Conservation (phyloP, 768 basidiomycete species). For the Lentinula aciculospora region DNA sequence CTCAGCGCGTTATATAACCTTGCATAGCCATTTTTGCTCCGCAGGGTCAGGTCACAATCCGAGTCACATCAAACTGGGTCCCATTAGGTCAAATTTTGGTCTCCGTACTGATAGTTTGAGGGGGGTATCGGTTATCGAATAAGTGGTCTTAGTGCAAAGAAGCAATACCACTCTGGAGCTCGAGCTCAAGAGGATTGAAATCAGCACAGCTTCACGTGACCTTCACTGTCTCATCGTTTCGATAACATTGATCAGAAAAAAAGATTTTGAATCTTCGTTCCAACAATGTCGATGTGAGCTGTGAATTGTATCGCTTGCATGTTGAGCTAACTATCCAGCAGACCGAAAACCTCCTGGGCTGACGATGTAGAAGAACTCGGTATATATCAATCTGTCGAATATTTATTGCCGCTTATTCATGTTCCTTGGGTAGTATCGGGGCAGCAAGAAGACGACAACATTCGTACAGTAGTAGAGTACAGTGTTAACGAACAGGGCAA, state of each 20-base stretch:
- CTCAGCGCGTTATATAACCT: not conserved
- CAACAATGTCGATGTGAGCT: constrained; percentile 1
- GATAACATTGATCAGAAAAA: not conserved
- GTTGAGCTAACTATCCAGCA: not conserved
- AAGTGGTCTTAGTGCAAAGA: no score
- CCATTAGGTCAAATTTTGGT: no score
- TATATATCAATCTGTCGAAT: constrained; percentile 18
- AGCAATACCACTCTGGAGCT: no score
- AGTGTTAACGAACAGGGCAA: constrained; percentile 87
- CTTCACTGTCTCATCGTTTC: not conserved
- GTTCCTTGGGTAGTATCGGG: not conserved
- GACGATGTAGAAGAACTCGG: constrained; percentile 81
- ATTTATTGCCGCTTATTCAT: not conserved
- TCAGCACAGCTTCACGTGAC: no score
- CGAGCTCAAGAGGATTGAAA: no score
- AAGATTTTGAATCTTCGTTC: no score
- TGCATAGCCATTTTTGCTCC: constrained; percentile 1
- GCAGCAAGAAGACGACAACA: constrained; percentile 68
- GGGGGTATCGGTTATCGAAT: no score
- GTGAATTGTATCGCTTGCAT: not conserved
- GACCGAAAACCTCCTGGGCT: constrained; percentile 76
- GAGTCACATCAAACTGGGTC: no score
- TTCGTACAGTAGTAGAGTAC: constrained; percentile 82
- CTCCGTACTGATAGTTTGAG: no score
- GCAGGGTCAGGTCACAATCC: not conserved